Evolutionary conservation across 805 yeast species (phyloP), one percentile per base, ranked within the genome.

Genomic region (Ogataea henricii): DNA sequence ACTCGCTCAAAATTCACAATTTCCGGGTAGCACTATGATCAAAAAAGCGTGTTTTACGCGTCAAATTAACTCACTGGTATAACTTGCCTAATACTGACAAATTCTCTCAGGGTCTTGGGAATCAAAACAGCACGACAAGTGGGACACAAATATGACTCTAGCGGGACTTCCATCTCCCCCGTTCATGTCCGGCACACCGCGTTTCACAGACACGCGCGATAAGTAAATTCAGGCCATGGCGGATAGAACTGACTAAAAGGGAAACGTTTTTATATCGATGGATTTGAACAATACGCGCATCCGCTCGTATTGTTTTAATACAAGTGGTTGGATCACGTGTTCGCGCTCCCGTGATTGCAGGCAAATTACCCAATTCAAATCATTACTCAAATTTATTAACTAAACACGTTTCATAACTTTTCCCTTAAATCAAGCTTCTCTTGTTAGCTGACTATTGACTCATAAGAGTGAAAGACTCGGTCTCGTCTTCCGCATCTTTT

Each of bases 161-260:
- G 34, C 34, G 34, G 34, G 34, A n/a, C 34, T 14, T 14, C 3
- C 18, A n/a, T 30, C n/a, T 3, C 4, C n/a, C 17, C 37, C 37
- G 23, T 18, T 14, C 20, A 18, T 17, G 23, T 18, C 37, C 37
- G 29, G 29, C 21, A 36, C 3, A 36, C 29, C 40, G 40, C 29
- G 40, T 36, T 36, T 36, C 40, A 22, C 17, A 20, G 29, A 36
- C 29, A 22, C 40, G 40, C 40, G 22, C 23, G 38, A 36, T 36
- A 36, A 36, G 25, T 21, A 20, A 36, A n/a, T 29, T 22, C 40
- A 36, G 29, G 16, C 40, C 40, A 22, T 22, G 16, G 42, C 42
- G 46, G 46, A 43, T 43, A 43, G 46, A 43, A 43, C 46, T 43
- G 18, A 43, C 46, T 35, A 43, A 35, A 25, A 20, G n/a, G 46